Percentiles rank a stretch among this genome's conserved stretches.
Evolutionary conservation across 192 early-diverging fungal species (phyloP).

Genomic region (Coemansia sp.): DNA sequence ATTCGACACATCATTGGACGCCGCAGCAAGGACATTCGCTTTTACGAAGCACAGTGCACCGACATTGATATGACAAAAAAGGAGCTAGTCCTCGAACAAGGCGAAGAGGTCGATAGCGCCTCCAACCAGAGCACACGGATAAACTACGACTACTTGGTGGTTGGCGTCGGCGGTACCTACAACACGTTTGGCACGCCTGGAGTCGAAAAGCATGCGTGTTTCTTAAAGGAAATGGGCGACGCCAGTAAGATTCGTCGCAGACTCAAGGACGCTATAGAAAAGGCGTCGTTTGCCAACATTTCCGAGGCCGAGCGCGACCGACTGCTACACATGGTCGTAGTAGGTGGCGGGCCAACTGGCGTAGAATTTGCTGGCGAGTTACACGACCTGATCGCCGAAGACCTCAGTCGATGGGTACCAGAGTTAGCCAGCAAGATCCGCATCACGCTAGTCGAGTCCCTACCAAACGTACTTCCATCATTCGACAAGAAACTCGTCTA

Average conservation of each 20-base stretch:
- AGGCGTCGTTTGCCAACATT: constrained; percentile 67
- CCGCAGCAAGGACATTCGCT: constrained; percentile 74
- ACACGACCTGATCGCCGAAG: constrained; percentile 81
- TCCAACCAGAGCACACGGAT: constrained; percentile 29
- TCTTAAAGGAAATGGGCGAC: constrained; percentile 83
- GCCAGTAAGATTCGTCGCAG: constrained; percentile 75
- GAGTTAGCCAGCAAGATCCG: constrained; percentile 61
- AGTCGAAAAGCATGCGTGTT: constrained; percentile 79
- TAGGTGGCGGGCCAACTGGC: constrained; percentile 87
- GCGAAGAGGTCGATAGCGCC: constrained; percentile 57
- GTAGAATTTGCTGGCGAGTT: constrained; percentile 74
- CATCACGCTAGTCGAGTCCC: constrained; percentile 78
- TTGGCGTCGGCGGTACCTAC: constrained; percentile 74
- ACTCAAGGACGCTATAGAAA: constrained; percentile 78
- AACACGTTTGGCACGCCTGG: constrained; percentile 87
- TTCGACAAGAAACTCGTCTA: constrained; percentile 74
- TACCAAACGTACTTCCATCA: constrained; percentile 69
- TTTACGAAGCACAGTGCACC: constrained; percentile 81
- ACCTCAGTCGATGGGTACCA: constrained; percentile 74
- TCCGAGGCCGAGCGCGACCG: constrained; percentile 63
- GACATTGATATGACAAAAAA: constrained; percentile 80
- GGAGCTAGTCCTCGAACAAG: constrained; percentile 72
- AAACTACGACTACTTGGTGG: constrained; percentile 81
- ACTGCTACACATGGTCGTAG: constrained; percentile 78
- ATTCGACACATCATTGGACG: constrained; percentile 75